These are phyloP conservation scores for Strobilomyces echinocephalus DNA, from an alignment of 768 basidiomycete species.

Conservation along the genomic window DNA sequence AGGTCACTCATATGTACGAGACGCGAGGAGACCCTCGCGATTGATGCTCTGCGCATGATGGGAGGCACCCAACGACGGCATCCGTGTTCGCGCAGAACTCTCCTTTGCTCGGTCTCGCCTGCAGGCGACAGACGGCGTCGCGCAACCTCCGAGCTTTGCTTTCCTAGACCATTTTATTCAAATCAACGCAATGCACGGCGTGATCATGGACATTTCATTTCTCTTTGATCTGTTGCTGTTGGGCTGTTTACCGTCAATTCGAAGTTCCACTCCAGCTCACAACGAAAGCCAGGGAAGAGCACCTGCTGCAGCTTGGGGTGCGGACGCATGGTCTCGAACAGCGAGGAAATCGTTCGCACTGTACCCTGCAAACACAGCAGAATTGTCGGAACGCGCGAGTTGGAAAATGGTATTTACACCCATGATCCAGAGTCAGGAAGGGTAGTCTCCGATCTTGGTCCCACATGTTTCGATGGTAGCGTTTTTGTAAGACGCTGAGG, in stretches of 20 bases:
- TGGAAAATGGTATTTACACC: constrained; percentile 97
- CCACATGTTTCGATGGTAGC: constrained; percentile 85
- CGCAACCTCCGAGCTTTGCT: no score
- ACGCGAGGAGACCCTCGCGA: no score
- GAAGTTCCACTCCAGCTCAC: neutral
- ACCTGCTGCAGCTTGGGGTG: constrained; percentile 93
- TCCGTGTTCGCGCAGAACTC: no score
- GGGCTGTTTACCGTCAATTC: constrained; percentile 16
- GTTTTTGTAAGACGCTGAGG: constrained; percentile 84
- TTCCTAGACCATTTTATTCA: no score
- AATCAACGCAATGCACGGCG: no score
- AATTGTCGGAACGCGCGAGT: constrained; percentile 87
- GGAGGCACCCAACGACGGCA: no score
- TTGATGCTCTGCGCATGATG: no score
- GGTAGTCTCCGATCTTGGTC: constrained; percentile 65
- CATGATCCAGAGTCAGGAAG: constrained; percentile 82
- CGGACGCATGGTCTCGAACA: constrained; percentile 81
- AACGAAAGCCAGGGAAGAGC: constrained; percentile 86
- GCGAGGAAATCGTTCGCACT: constrained; percentile 79
- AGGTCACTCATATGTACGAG: no score
- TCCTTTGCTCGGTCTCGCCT: no score
- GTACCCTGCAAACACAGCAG: constrained; percentile 71
- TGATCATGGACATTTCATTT: constrained; percentile 1
- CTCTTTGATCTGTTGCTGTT: constrained; percentile 14
- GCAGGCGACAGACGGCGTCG: no score